Evolutionary conservation across 805 yeast species (phyloP), one percentile per base, ranked within the genome.

Genomic region (Yamadazyma tumulicola): DNA sequence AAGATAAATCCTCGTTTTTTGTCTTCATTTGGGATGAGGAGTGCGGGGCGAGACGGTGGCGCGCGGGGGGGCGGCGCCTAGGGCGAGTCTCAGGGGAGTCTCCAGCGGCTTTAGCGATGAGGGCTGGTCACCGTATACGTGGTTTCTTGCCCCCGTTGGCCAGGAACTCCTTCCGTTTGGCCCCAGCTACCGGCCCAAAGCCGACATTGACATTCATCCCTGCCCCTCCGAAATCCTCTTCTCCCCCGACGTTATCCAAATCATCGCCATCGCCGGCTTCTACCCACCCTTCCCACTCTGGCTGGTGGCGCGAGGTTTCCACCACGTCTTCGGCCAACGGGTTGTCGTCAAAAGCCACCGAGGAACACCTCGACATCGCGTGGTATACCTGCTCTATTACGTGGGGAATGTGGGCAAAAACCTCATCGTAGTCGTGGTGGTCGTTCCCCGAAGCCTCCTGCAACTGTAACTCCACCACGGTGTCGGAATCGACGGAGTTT

Each of bases 131-230:
- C 11, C 9, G 24, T 21, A 21, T 21, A 11, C 24, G 24, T 11
- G n/a, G n/a, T n/a, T n/a, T n/a, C n/a, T n/a, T n/a, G n/a, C n/a
- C n/a, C n/a, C n/a, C n/a, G n/a, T n/a, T n/a, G n/a, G n/a, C n/a
- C n/a, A n/a, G n/a, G n/a, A n/a, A n/a, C 54, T 26, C 60, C 39
- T 23, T 52, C 51, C 17, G 69, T 12, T 54, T 48, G 6, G 44
- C 46, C 1, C 72, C 72, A 2, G 64, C 61, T 4, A 61, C 46
- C 6, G 59, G 51, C 16, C 55, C 61, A 35, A 44, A 56, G n/a
- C 62, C 67, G n/a, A 67, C 51, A 30, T 64, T 66, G 18, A 67
- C 68, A 30, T 59, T 46, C 71, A 67, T 65, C 2, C 69, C 72
- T 0, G 71, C 70, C 14, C 45, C 58, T 11, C 42, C 43, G 10